These are phyloP conservation scores for Tephrocybe sp. DNA, from an alignment of 768 basidiomycete genomes.

Conservation along the genomic window DNA sequence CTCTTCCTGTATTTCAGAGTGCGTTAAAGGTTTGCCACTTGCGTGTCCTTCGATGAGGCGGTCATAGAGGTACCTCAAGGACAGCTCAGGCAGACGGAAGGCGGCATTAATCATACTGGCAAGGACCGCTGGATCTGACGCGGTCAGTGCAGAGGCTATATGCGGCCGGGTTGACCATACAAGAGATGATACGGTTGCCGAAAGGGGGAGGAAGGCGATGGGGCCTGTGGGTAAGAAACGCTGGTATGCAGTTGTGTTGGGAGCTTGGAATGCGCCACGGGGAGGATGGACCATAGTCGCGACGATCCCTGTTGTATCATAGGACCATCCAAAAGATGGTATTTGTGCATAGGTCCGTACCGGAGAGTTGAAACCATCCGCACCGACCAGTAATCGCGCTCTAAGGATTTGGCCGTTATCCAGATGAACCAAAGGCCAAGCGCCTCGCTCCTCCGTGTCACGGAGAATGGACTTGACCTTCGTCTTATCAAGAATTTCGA, in stretches of 20 bases:
- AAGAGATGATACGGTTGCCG: slow-evolving; percentile 73
- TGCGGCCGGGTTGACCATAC: slow-evolving; percentile 91
- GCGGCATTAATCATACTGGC: slow-evolving; percentile 84
- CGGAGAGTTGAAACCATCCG: slow-evolving; percentile 94
- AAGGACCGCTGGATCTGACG: slow-evolving; percentile 61
- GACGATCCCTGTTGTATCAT: slow-evolving; percentile 87
- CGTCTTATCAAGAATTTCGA: slow-evolving; percentile 68
- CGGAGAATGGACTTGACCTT: slow-evolving; percentile 70
- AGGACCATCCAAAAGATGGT: slow-evolving; percentile 87
- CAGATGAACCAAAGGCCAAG: slow-evolving; percentile 80
- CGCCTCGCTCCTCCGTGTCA: slow-evolving; percentile 48
- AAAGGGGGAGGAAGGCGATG: slow-evolving; percentile 91
- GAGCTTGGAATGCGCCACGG: slow-evolving; percentile 54
- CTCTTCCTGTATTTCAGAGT: slow-evolving; percentile 53
- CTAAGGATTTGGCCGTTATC: slow-evolving; percentile 64
- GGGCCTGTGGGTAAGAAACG: slow-evolving; percentile 94
- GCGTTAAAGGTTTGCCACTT: slow-evolving; percentile 42
- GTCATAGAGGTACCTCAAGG: slow-evolving; percentile 63
- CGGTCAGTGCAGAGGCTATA: slow-evolving; percentile 69
- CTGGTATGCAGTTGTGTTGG: slow-evolving; percentile 86
- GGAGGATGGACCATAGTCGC: slow-evolving; percentile 80
- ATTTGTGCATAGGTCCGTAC: slow-evolving; percentile 87
- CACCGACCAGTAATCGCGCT: slow-evolving; percentile 79
- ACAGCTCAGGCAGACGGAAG: slow-evolving; percentile 78
- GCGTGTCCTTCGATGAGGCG: slow-evolving; percentile 55